A percentile compares a stretch with the other conserved stretches of the same genome.
These are phyloP conservation scores for Dendrobium huoshanense DNA, from an alignment of 106 monocot genomes.

Conservation along the genomic window DNA sequence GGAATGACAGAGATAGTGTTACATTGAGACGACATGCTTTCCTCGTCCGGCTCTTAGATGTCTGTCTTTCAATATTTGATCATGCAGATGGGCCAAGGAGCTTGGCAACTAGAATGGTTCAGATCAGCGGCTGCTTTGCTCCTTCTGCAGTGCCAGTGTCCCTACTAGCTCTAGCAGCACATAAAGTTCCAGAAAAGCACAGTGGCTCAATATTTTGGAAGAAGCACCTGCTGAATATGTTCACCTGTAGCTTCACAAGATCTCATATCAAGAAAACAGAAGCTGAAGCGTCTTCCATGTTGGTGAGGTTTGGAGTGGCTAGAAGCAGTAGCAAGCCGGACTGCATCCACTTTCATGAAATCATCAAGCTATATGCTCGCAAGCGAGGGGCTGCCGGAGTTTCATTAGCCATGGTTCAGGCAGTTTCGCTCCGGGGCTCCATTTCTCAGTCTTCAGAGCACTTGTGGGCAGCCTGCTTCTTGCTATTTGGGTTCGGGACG, in stretches of 20 bases:
- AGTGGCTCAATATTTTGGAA: conserved; percentile 24
- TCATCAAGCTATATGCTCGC: conserved; percentile 63
- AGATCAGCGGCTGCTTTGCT: conserved; percentile 79
- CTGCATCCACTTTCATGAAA: conserved; percentile 67
- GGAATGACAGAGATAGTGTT: conserved; percentile 40
- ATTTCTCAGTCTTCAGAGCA: conserved; percentile 57
- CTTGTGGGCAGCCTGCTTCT: conserved; percentile 84
- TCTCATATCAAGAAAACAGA: conserved; percentile 62
- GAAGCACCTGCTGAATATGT: conserved; percentile 21
- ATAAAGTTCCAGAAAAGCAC: conserved; percentile 57
- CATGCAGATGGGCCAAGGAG: conserved; percentile 81
- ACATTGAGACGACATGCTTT: conserved; percentile 39
- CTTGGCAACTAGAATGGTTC: conserved; percentile 79
- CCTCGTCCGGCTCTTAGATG: conserved; percentile 77
- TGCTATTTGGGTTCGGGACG: conserved; percentile 62
- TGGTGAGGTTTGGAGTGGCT: conserved; percentile 80
- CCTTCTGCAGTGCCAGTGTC: conserved; percentile 51
- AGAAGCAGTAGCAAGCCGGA: conserved; percentile 44
- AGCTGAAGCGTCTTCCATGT: conserved; percentile 69
- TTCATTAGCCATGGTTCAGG: conserved; percentile 57
- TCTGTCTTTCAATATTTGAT: conserved; percentile 91
- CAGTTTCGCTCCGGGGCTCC: conserved; percentile 54
- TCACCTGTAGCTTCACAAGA: conserved; percentile 33
- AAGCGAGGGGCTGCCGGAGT: conserved; percentile 40
- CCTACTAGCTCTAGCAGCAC: conserved; percentile 71